Conservation (phyloP, 345 rosid species). For the Arabis alpina region DNA sequence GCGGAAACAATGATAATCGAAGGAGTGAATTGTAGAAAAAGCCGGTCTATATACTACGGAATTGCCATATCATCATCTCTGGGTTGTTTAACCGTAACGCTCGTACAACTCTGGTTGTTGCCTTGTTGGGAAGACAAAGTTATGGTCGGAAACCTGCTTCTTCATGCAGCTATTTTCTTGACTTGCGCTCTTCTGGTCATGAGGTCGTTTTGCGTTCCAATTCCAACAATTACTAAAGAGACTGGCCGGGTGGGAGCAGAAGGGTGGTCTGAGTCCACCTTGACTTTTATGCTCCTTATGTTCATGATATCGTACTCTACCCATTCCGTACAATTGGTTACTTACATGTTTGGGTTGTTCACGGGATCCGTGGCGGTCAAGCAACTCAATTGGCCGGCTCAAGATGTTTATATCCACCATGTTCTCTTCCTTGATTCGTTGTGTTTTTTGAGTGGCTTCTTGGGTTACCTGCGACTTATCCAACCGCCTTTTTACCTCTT, state of each 20-base stretch:
- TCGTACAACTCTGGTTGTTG: background rate
- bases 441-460: constrained; percentile 3
- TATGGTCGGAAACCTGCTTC: background rate
- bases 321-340: background rate
- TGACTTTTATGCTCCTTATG: background rate
- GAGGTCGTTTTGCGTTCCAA: constrained; percentile 16
- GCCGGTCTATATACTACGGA: background rate
- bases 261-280: background rate
- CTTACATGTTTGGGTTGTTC: background rate
- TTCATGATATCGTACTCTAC: background rate
- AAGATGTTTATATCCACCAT: constrained; percentile 6
- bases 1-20: constrained; percentile 17
- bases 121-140: background rate
- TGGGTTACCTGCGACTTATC: background rate
- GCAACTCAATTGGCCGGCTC: constrained; percentile 21
- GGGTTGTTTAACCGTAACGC: background rate
- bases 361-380: background rate
- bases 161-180: background rate
- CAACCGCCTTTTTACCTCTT: too few relatives aligned
- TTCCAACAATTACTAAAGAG: constrained; percentile 3
- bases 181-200: background rate
- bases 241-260: background rate
- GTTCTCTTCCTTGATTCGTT: background rate
- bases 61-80: constrained; percentile 8
- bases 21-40: constrained; percentile 14